Evolutionary conservation across 495 filamentous ascomycete genomes (phyloP).

Genomic region (Pseudevernia furfuracea): DNA sequence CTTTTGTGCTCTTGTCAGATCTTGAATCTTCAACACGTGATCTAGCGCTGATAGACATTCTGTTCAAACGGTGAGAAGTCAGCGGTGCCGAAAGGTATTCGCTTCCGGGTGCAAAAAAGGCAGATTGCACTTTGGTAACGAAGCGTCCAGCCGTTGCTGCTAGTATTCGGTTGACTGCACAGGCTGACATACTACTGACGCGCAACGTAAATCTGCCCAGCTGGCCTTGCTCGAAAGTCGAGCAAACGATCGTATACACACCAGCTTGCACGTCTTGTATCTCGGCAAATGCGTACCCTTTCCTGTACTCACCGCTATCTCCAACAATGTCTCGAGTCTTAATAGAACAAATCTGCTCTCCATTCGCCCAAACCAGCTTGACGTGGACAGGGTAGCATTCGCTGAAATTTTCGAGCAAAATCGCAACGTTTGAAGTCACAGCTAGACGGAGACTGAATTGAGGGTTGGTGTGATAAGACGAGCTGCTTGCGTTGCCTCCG

Average conservation of each 20-base stretch:
- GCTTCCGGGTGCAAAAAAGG: slow-evolving; percentile 44
- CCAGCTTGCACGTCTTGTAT: slow-evolving; percentile 51
- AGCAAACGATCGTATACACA: slow-evolving; percentile 77
- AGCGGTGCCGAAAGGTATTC: slow-evolving; percentile 48
- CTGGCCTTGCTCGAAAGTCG: slow-evolving; percentile 77
- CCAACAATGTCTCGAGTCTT: slow-evolving; percentile 68
- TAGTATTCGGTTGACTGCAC: slow-evolving; percentile 47
- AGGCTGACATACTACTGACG: slow-evolving; percentile 52
- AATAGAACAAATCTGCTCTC: slow-evolving; percentile 58
- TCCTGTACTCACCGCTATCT: slow-evolving; percentile 76
- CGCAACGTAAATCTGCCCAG: slow-evolving; percentile 66
- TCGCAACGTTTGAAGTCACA: slow-evolving; percentile 48
- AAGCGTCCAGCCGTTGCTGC: slow-evolving; percentile 64
- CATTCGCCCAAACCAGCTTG: slow-evolving; percentile 70
- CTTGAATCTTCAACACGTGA: slow-evolving; percentile 25
- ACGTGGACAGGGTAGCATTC: slow-evolving; percentile 67
- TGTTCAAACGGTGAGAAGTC: slow-evolving; percentile 46
- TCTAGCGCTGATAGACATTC: slow-evolving; percentile 46
- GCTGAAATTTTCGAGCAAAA: slow-evolving; percentile 59
- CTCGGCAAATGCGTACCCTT: slow-evolving; percentile 64
- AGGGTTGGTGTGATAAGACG: slow-evolving; percentile 73
- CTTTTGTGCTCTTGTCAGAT: slow-evolving; percentile 36
- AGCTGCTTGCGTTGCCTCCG: slow-evolving; percentile 71
- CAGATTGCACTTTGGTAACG: slow-evolving; percentile 42
- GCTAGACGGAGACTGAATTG: slow-evolving; percentile 65